Evolutionary conservation across 2,329 filamentous ascomycete species (phyloP), one percentile per base, ranked within the genome.

Genomic region (Colletotrichum musae): DNA sequence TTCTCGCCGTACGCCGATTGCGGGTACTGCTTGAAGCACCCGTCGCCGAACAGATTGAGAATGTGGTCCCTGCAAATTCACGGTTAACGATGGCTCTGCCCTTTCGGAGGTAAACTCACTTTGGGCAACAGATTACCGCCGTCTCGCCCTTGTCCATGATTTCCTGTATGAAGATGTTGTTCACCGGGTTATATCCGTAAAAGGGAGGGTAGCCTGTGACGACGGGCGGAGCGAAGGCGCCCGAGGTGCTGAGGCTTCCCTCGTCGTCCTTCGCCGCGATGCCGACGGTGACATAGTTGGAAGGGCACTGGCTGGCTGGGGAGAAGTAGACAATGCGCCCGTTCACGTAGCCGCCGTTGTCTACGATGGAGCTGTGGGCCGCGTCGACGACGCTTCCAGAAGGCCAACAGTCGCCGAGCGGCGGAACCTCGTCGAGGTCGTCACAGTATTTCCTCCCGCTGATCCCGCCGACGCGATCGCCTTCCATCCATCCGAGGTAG

Each of bases 251-350:
- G 18, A 68, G 13, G 9, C 39, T 16, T 41, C 63, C 60, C 16
- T 45, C 52, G 32, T 13, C 18, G n/a, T 50, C 24, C 32, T 71
- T 65, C 21, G 65, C 62, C 18, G 61, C 69, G 3, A 70, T 71
- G 9, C 72, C 76, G 3, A 65, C 74, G 2, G 74, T 77, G 16
- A 72, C 74, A 73, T 75, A 75, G 1, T 71, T 73, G 0, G 72
- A 67, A 1, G 74, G 75, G n/a, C 74, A 79, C 12, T 58, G 48
- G 3, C 74, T 28, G 2, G 72, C 77, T 0, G 75, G 74, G 0
- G 76, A 78, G 58, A 73, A 68, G 48, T 76, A 75, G 1, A 56
- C 26, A 7, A 75, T 21, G 9, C 70, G 9, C 70, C 60, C 6
- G 50, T 18, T 18, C 50, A n/a, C 6, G 24, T 26, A 12, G 24